phyloP scores from a whole-genome alignment of 805 yeast species.

The Starmerella geochares region DNA sequence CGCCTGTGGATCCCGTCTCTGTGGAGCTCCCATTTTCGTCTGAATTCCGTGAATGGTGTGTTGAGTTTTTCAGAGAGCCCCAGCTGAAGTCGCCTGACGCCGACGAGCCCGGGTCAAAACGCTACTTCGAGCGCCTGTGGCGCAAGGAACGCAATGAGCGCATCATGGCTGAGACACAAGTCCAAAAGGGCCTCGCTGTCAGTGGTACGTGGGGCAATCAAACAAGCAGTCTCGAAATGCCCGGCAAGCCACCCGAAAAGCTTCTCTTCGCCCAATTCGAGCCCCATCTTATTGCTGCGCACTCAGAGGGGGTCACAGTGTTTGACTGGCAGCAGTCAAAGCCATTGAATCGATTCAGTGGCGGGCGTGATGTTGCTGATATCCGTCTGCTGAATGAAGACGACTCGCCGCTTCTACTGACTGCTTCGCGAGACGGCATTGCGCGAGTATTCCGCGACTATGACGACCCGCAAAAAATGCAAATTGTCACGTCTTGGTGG shows the following conservation, averaged over 20 bases:
- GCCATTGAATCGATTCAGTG: constrained; percentile 56
- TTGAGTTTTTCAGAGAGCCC: constrained; percentile 93
- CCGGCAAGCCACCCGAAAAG: constrained; percentile 28
- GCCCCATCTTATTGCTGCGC: constrained; percentile 64
- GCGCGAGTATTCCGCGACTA: constrained; percentile 74
- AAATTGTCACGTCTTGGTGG: constrained; percentile 80
- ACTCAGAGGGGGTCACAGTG: constrained; percentile 66
- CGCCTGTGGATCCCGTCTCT: neutral
- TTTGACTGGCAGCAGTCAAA: constrained; percentile 69
- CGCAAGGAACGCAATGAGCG: constrained; percentile 78
- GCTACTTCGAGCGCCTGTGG: constrained; percentile 75
- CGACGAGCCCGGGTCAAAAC: constrained; percentile 87
- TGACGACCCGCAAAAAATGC: constrained; percentile 45
- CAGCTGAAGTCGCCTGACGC: constrained; percentile 75
- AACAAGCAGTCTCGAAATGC: constrained; percentile 51
- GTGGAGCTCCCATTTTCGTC: constrained; percentile 30
- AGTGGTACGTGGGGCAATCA: constrained; percentile 76
- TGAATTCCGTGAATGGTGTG: constrained; percentile 37
- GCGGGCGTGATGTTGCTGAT: constrained; percentile 83
- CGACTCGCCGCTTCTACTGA: constrained; percentile 69
- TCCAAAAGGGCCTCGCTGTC: constrained; percentile 72
- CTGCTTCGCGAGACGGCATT: constrained; percentile 93
- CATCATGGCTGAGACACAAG: constrained; percentile 79
- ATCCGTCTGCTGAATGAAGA: constrained; percentile 82
- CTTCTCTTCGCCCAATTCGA: constrained; percentile 85